phyloP scores from a whole-genome alignment of 176 grass and related monocot species.

The Canna indica region DNA sequence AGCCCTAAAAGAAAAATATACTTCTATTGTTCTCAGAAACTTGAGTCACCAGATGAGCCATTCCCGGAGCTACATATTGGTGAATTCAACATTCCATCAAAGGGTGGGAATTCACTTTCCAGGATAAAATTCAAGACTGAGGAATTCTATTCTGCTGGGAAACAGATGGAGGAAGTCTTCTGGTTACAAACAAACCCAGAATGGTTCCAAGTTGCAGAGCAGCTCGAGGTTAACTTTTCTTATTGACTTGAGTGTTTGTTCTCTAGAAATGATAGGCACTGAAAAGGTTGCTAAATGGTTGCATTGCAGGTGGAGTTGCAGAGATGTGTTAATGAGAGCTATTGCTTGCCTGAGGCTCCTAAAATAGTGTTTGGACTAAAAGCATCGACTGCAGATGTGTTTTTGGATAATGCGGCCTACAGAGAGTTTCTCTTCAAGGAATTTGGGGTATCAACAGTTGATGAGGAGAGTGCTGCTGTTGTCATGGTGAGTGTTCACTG shows the following conservation, averaged over 20 bases:
- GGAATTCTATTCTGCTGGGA: constrained; percentile 56
- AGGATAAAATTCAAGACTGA: constrained; percentile 59
- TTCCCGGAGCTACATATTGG: constrained; percentile 46
- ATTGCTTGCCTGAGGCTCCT: constrained; percentile 63
- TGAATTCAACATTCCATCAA: constrained; percentile 43
- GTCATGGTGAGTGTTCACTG: constrained; percentile 58
- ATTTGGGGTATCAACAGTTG: constrained; percentile 63
- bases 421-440: constrained; percentile 61
- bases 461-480: constrained; percentile 74
- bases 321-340: constrained; percentile 74
- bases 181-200: constrained; percentile 53
- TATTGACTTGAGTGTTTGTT: too few species aligned
- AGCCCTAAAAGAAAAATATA: neutral
- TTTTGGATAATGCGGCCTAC: constrained; percentile 71
- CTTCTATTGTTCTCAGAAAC: constrained; percentile 31
- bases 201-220: constrained; percentile 62
- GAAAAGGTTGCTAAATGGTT: too few species aligned
- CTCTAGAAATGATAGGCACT: too few species aligned
- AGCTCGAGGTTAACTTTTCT: constrained; percentile 60
- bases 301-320: constrained; percentile 50
- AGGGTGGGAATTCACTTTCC: constrained; percentile 51
- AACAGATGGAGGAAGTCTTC: constrained; percentile 73
- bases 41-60: constrained; percentile 31
- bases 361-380: constrained; percentile 50
- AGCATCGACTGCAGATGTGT: constrained; percentile 62